Evolutionary conservation across 2,329 filamentous ascomycete species (phyloP).

Genomic region (Microdochium paspali): DNA sequence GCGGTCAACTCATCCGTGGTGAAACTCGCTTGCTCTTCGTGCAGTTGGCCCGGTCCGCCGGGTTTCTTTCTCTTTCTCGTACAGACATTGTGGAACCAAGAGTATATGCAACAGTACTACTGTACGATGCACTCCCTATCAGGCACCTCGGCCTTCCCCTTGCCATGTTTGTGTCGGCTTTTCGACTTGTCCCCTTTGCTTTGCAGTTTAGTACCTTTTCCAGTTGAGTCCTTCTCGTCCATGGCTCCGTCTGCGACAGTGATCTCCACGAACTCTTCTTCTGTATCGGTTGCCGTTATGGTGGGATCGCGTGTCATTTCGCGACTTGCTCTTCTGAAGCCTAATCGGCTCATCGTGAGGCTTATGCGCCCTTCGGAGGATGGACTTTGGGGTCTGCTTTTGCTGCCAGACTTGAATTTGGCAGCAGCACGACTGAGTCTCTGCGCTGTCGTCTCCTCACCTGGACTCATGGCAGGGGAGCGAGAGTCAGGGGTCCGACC

Average conservation of each 20-base stretch:
- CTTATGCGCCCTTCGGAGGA: constrained; percentile 49
- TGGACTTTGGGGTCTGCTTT: constrained; percentile 49
- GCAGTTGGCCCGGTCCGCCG: not conserved
- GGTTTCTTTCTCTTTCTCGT: not conserved
- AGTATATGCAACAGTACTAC: constrained; percentile 8
- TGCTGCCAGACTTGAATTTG: constrained; percentile 36
- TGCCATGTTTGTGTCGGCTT: constrained; percentile 14
- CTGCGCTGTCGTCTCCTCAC: constrained; percentile 41
- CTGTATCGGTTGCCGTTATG: constrained; percentile 9
- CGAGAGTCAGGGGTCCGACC: constrained; percentile 42
- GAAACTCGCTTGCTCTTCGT: not conserved
- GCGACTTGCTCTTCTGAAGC: constrained; percentile 8
- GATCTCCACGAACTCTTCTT: not conserved
- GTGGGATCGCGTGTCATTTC: constrained; percentile 5
- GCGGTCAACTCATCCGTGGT: not conserved
- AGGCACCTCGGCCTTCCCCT: constrained; percentile 12
- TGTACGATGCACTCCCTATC: constrained; percentile 22
- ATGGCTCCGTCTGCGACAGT: not conserved
- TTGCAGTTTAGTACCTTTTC: constrained; percentile 6
- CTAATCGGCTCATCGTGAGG: constrained; percentile 32
- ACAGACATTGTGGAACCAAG: not conserved
- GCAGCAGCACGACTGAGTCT: constrained; percentile 49
- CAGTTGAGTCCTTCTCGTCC: constrained; percentile 1
- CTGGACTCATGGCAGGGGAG: constrained; percentile 26
- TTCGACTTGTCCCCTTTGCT: constrained; percentile 10